Evolutionary conservation across 2,329 filamentous ascomycete genomes (phyloP).

Genomic region (Lasiodiplodia sp.): DNA sequence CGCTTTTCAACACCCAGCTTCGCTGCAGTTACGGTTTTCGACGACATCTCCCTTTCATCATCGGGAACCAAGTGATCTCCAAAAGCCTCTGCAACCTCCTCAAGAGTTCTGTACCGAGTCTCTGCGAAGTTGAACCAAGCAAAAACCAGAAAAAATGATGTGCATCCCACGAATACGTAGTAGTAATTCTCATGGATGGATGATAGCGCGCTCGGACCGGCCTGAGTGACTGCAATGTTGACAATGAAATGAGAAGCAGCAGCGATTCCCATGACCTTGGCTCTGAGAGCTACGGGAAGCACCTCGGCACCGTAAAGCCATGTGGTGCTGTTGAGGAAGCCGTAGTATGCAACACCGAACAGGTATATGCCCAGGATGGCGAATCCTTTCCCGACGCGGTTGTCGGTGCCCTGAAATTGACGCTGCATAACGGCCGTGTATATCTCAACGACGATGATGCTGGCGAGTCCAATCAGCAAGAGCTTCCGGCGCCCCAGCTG

Average conservation of each 20-base stretch:
- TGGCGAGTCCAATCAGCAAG: no score
- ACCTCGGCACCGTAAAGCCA: constrained; percentile 58
- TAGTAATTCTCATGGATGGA: constrained; percentile 57
- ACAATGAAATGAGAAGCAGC: constrained; percentile 57
- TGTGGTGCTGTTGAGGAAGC: constrained; percentile 57
- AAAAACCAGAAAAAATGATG: no score
- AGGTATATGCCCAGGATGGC: constrained; percentile 57
- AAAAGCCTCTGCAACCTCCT: no score
- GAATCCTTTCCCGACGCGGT: constrained; percentile 55
- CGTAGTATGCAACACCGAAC: constrained; percentile 63
- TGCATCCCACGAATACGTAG: constrained; percentile 48
- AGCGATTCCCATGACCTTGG: constrained; percentile 52
- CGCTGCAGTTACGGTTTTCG: no score
- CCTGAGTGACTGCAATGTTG: constrained; percentile 59
- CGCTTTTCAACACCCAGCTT: no score
- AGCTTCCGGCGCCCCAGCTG: no score
- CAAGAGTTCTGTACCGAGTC: no score
- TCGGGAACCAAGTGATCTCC: no score
- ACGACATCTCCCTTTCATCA: no score
- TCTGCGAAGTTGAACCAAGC: no score
- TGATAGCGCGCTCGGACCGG: constrained; percentile 48
- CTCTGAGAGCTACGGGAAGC: constrained; percentile 54
- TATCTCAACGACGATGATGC: no score
- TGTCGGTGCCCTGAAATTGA: constrained; percentile 44
- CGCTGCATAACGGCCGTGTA: no score